Base-by-base conservation (phyloP, 768 basidiomycete species). In the Hemileccinum impolitum region DNA sequence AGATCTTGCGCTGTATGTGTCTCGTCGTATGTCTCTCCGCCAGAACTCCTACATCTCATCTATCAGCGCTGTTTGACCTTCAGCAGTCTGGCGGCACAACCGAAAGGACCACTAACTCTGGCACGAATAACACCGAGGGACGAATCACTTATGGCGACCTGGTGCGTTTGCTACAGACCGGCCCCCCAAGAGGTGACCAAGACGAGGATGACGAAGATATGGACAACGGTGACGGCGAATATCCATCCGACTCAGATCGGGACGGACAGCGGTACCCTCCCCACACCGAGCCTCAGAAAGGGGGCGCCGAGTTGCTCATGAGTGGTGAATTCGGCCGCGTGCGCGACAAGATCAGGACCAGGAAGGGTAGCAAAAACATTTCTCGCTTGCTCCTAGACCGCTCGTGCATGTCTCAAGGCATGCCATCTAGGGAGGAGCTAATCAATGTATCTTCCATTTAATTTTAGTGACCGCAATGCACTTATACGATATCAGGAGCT, bases 291-390 rank as follows among this genome's bases (percentile, higher is more conserved):
- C 86, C 90, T 6, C 78, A 85, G 64, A 57, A 77, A 43, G 74
- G 70, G 28, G 92, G 92, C 3, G 58, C 82, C 14, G 72, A 78
- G 36, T 73, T 95, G 12, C 73, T 90, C 10, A 77, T 77, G 55
- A 76, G 82, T 56, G 92, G 92, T 39, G 87, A 93, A 45, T 95
- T 93, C 65, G 91, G 91, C 15, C 69, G 78, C 49, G 72, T 89
- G 30, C 70, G 72, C 31, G 67, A 72, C 47, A 83, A 83, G 61
- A 61, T 75, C 13, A 72, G 68, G 53, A 66, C 70, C 28, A 70
- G 72, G 39, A 69, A 65, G 25, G 69, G 73, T 35, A 59, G 70
- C 30, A 60, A 60, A 32, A 87, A 81, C 52, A 43, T 84, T n/a
- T 68, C 81, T 19, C 75, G 71, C 48, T 57, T 67, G 17, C 61